Conservation (phyloP, 495 filamentous ascomycete species). For the Letharia lupina region DNA sequence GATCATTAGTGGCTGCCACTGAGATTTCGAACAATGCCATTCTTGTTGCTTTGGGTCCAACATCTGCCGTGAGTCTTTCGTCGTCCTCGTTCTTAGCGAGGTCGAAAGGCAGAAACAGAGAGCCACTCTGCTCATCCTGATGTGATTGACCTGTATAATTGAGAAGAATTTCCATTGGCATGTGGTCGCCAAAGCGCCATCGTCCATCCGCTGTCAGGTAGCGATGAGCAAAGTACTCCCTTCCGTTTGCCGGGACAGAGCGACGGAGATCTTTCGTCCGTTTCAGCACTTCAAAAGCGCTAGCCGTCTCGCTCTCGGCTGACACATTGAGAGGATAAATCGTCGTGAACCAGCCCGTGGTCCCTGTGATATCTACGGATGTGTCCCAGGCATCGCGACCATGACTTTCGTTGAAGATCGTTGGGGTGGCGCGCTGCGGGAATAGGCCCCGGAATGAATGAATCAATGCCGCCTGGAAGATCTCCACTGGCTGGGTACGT, state of each 20-base stretch:
- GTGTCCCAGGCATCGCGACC: slow-evolving; percentile 46
- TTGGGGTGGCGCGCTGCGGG: slow-evolving; percentile 44
- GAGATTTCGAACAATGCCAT: slow-evolving; percentile 61
- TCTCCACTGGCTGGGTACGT: slow-evolving; percentile 44
- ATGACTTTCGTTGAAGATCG: slow-evolving; percentile 51
- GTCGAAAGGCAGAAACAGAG: slow-evolving; percentile 50
- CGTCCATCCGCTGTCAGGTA: slow-evolving; percentile 40
- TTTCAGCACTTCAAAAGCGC: slow-evolving; percentile 35
- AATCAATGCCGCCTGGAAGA: slow-evolving; percentile 45
- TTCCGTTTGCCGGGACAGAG: slow-evolving; percentile 40
- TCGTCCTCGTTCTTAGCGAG: slow-evolving; percentile 40
- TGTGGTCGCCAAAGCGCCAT: slow-evolving; percentile 39
- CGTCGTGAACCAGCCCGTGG: slow-evolving; percentile 57
- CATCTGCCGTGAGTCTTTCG: slow-evolving; percentile 48
- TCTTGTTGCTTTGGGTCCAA: slow-evolving; percentile 46
- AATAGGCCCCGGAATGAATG: slow-evolving; percentile 44
- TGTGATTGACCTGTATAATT: slow-evolving; percentile 61
- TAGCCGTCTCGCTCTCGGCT: slow-evolving; percentile 31
- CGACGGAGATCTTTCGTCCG: slow-evolving; percentile 43
- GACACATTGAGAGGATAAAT: slow-evolving; percentile 41
- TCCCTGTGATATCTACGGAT: slow-evolving; percentile 47
- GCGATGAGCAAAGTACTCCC: slow-evolving; percentile 42
- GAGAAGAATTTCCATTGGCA: slow-evolving; percentile 63
- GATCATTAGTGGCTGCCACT: slow-evolving; percentile 49
- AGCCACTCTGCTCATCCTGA: slow-evolving; percentile 51